These are phyloP conservation scores for Aspergillus chevalieri DNA, from an alignment of 2,329 filamentous ascomycete species.

Conservation along the genomic window DNA sequence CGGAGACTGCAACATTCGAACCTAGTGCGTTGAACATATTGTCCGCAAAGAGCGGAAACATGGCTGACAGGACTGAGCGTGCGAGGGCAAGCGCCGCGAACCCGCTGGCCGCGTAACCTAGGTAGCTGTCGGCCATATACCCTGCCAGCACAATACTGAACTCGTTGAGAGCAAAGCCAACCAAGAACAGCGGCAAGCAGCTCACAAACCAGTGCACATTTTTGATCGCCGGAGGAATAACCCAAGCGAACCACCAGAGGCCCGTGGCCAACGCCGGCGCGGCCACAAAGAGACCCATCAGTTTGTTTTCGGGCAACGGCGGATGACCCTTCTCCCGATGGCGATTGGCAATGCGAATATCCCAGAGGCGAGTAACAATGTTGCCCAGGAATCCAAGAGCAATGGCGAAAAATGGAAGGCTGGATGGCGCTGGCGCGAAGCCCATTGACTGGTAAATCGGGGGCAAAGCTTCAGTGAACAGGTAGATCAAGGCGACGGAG, in stretches of 20 bases:
- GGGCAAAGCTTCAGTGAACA: slow-evolving; percentile 39
- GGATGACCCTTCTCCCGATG: slow-evolving; percentile 14
- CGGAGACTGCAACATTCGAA: slow-evolving; percentile 29
- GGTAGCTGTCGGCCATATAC: slow-evolving; percentile 41
- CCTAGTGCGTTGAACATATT: slow-evolving; percentile 35
- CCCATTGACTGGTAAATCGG: slow-evolving; percentile 33
- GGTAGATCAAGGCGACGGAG: slow-evolving; percentile 44
- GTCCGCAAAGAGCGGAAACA: slow-evolving; percentile 34
- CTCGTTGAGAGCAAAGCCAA: slow-evolving; percentile 45
- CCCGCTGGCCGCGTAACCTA: slow-evolving; percentile 39
- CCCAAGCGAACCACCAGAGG: slow-evolving; percentile 44
- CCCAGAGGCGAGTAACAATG: slow-evolving; percentile 38
- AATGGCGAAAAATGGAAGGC: slow-evolving; percentile 36
- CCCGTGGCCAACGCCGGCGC: slow-evolving; percentile 39
- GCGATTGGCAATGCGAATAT: slow-evolving; percentile 28
- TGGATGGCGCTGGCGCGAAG: slow-evolving; percentile 27
- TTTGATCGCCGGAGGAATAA: slow-evolving; percentile 36
- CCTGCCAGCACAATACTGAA: slow-evolving; percentile 36
- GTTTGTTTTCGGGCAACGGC: slow-evolving; percentile 41
- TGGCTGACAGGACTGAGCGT: slow-evolving; percentile 31
- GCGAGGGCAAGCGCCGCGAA: slow-evolving; percentile 37
- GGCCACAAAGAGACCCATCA: slow-evolving; percentile 43
- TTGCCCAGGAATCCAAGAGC: slow-evolving; percentile 33
- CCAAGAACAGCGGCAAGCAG: slow-evolving; percentile 32
- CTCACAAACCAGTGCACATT: slow-evolving; percentile 35